phyloP scores from a whole-genome alignment of 2,329 filamentous ascomycete species.

The Furcasterigmium furcatum region DNA sequence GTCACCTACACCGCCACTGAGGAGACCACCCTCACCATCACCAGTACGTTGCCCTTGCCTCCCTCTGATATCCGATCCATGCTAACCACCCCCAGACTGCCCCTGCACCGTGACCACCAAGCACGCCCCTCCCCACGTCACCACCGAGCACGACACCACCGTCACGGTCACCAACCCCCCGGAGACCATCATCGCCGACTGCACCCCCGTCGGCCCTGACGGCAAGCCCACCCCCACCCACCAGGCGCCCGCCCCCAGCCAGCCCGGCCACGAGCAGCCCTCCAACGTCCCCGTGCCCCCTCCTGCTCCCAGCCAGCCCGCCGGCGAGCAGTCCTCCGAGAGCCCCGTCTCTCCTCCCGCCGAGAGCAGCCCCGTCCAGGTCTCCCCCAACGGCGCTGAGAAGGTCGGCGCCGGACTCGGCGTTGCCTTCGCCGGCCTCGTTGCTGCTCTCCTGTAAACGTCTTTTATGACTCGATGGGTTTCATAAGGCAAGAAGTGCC shows the following conservation, averaged over 20 bases:
- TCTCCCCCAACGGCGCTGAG: slow-evolving; percentile 33
- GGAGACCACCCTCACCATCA: slow-evolving; percentile 40
- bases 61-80: neutral
- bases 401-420: slow-evolving; percentile 29
- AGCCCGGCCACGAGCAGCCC: slow-evolving; percentile 3
- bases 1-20: slow-evolving; percentile 40
- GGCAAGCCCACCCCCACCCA: slow-evolving; percentile 4
- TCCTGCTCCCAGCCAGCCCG: slow-evolving; percentile 5
- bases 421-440: slow-evolving; percentile 33
- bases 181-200: slow-evolving; percentile 9
- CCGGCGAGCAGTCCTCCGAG: slow-evolving; percentile 2
- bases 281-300: slow-evolving; percentile 7
- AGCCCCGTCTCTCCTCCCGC: slow-evolving; percentile 2
- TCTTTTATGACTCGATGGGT: no score
- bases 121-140: slow-evolving; percentile 23
- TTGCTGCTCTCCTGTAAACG: slow-evolving; percentile 21
- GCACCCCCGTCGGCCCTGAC: slow-evolving; percentile 7
- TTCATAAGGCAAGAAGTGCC: no score
- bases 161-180: slow-evolving; percentile 8
- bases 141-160: slow-evolving; percentile 13
- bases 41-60: slow-evolving; percentile 28
- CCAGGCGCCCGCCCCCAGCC: neutral
- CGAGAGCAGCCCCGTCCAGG: slow-evolving; percentile 5
- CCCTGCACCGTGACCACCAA: slow-evolving; percentile 39
- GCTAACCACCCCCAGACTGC: slow-evolving; percentile 31